Evolutionary conservation across 2,329 filamentous ascomycete genomes (phyloP).

Genomic region (Colletotrichum incanum): DNA sequence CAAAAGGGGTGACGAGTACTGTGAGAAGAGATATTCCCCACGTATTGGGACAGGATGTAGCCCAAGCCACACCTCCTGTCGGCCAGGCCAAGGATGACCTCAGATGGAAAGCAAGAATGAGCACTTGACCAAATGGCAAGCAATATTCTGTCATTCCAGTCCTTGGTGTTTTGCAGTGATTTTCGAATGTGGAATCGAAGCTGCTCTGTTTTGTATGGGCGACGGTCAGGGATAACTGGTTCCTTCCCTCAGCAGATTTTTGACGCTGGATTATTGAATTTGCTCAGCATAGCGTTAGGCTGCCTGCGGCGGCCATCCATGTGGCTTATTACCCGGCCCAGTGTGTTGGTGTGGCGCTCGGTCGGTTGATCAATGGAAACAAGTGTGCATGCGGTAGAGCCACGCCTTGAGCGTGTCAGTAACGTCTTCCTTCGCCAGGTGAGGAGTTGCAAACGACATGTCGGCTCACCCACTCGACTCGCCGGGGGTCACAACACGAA

Average conservation of each 20-base stretch:
- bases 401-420: slow-evolving; percentile 19
- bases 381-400: neutral
- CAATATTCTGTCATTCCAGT: neutral
- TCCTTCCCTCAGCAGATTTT: neutral
- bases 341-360: slow-evolving; percentile 10
- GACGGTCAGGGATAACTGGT: neutral
- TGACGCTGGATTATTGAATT: slow-evolving; percentile 4
- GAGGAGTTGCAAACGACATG: slow-evolving; percentile 9
- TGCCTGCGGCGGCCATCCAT: slow-evolving; percentile 30
- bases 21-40: slow-evolving; percentile 21
- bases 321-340: slow-evolving; percentile 33
- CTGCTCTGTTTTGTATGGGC: neutral
- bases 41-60: slow-evolving; percentile 11
- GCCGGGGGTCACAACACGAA: slow-evolving; percentile 12
- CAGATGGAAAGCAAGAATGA: neutral
- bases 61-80: slow-evolving; percentile 30
- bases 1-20: neutral
- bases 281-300: slow-evolving; percentile 13
- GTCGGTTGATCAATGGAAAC: slow-evolving; percentile 25
- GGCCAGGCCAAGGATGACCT: slow-evolving; percentile 1
- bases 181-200: neutral
- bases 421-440: neutral
- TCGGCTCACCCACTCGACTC: slow-evolving; percentile 1
- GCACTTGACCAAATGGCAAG: neutral
- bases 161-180: neutral